Percentiles rank a stretch among this genome's conserved stretches.
phyloP scores from a whole-genome alignment of 257 asterid genomes.

The Eustoma russellianum region DNA sequence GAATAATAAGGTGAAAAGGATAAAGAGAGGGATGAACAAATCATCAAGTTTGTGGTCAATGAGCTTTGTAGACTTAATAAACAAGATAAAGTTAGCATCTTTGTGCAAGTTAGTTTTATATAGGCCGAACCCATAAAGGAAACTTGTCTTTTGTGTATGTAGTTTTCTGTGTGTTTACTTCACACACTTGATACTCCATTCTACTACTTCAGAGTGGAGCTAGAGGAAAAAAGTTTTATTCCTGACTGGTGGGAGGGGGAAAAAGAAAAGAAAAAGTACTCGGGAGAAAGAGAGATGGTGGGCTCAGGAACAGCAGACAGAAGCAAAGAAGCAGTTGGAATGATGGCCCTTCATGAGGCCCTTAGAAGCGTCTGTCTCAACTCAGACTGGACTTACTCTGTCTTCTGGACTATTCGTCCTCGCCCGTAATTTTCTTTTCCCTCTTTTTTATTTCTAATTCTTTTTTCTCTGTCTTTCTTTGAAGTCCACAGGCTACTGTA shows the following conservation, averaged over 20 bases:
- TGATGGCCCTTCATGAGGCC: slow-evolving; percentile 99
- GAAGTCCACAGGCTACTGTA: background rate
- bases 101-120: background rate
- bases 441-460: slow-evolving; percentile 3
- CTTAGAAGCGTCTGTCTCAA: slow-evolving; percentile 89
- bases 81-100: slow-evolving; percentile 10
- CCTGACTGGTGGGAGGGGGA: slow-evolving; percentile 11
- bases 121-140: too few species aligned
- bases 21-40: slow-evolving; percentile 25
- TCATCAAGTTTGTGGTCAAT: slow-evolving; percentile 31
- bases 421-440: slow-evolving; percentile 62
- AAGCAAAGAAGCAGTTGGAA: slow-evolving; percentile 99
- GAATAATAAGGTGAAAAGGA: background rate
- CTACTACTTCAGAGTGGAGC: slow-evolving; percentile 5
- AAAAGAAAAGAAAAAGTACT: slow-evolving; percentile 6
- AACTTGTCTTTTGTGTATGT: background rate
- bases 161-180: too few species aligned
- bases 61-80: slow-evolving; percentile 17
- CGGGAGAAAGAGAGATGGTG: slow-evolving; percentile 54
- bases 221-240: slow-evolving; percentile 10
- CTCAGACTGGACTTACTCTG: slow-evolving; percentile 99
- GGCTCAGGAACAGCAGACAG: slow-evolving; percentile 97
- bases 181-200: background rate
- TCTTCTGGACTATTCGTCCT: slow-evolving; percentile 99
- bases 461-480: background rate